These are phyloP conservation scores for Xerocomus brunneocitrinus DNA, from an alignment of 768 basidiomycete genomes.

Conservation along the genomic window DNA sequence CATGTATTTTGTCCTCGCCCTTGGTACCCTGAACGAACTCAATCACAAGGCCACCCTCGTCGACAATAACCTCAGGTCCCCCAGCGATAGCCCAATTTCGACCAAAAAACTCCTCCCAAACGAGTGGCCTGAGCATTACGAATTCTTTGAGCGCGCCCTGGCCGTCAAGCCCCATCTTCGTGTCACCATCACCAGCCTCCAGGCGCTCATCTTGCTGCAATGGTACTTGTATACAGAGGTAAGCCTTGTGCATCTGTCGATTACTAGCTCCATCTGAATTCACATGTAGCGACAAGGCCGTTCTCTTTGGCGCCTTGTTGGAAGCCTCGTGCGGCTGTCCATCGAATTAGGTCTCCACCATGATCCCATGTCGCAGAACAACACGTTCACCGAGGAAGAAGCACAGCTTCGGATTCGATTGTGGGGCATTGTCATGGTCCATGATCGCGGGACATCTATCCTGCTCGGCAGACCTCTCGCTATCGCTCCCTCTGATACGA, in stretches of 20 bases:
- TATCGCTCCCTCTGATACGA: constrained; percentile 78
- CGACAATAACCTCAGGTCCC: constrained; percentile 41
- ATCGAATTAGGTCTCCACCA: constrained; percentile 86
- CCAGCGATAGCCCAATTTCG: constrained; percentile 32
- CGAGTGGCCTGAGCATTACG: constrained; percentile 76
- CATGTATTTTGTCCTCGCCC: constrained; percentile 70
- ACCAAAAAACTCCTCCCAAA: constrained; percentile 55
- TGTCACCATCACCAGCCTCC: constrained; percentile 77
- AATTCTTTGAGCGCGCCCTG: constrained; percentile 78
- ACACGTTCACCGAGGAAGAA: constrained; percentile 69
- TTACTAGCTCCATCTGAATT: constrained; percentile 4
- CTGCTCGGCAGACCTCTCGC: constrained; percentile 82
- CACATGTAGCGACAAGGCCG: constrained; percentile 73
- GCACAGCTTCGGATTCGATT: constrained; percentile 74
- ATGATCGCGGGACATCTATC: constrained; percentile 85
- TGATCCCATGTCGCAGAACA: constrained; percentile 64
- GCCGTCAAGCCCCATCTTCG: constrained; percentile 77
- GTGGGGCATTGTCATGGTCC: constrained; percentile 81
- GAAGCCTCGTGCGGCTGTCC: constrained; percentile 74
- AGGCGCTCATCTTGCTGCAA: constrained; percentile 78
- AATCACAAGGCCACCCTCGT: constrained; percentile 61
- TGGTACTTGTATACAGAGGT: constrained; percentile 92
- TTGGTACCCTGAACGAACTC: constrained; percentile 79
- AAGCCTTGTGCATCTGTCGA: constrained; percentile 13
- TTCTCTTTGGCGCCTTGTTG: constrained; percentile 83